Conservation (phyloP, 129 eudicot species). For the Erigeron canadensis region DNA sequence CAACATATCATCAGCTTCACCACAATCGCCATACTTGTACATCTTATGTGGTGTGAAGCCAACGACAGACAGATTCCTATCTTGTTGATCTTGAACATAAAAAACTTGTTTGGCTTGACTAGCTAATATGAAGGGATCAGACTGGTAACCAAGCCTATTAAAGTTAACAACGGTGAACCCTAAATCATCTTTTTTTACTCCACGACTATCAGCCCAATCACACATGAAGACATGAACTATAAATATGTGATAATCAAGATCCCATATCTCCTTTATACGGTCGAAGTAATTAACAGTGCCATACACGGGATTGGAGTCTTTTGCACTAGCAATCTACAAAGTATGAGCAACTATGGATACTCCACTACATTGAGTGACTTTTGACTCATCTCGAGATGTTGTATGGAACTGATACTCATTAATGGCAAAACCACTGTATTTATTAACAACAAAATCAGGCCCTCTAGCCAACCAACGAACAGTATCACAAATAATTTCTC, state of each 20-base stretch:
- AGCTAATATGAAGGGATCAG: neutral
- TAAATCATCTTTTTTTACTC: neutral
- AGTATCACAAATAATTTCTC: slow-evolving; percentile 8
- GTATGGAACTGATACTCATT: slow-evolving; percentile 1
- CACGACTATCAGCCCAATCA: neutral
- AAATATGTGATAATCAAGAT: too few species aligned
- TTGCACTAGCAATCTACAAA: too few species aligned
- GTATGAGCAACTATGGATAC: slow-evolving; percentile 1
- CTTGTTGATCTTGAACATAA: slow-evolving; percentile 13
- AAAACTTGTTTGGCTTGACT: slow-evolving; percentile 15
- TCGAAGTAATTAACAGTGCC: too few species aligned
- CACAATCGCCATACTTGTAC: slow-evolving; percentile 10
- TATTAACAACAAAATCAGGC: slow-evolving; percentile 2
- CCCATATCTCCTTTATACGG: too few species aligned
- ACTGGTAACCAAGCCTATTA: neutral
- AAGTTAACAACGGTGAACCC: neutral
- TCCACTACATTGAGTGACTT: neutral
- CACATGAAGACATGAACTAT: too few species aligned
- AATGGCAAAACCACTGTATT: neutral
- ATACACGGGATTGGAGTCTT: too few species aligned
- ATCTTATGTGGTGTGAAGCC: slow-evolving; percentile 13
- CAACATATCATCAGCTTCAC: slow-evolving; percentile 14
- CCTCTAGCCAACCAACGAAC: slow-evolving; percentile 8
- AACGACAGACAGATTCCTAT: slow-evolving; percentile 1
- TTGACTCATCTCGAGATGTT: neutral